These are phyloP conservation scores for Carex cristatella DNA, from an alignment of 176 grass and related monocot species.

Conservation along the genomic window DNA sequence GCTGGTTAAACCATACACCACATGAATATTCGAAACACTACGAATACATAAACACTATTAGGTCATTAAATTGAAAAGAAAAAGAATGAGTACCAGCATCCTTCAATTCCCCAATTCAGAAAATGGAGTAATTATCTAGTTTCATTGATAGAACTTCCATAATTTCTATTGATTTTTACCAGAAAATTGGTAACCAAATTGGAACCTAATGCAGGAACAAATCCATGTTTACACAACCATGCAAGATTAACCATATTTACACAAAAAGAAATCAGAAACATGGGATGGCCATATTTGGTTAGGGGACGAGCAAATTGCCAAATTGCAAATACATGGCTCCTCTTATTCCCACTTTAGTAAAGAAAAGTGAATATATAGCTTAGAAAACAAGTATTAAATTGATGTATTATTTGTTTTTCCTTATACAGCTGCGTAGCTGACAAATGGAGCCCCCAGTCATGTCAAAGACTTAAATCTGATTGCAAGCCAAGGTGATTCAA, in stretches of 20 bases:
- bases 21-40: background rate
- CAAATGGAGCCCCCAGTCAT: background rate
- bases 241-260: background rate
- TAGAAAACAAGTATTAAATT: background rate
- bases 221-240: background rate
- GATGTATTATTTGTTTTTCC: background rate
- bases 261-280: background rate
- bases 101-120: background rate
- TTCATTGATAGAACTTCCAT: background rate
- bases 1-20: background rate
- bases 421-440: background rate
- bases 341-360: background rate
- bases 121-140: background rate
- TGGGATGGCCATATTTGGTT: background rate
- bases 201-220: background rate
- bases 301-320: background rate
- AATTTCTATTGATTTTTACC: background rate
- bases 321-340: background rate
- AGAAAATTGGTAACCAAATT: background rate
- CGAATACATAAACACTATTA: background rate
- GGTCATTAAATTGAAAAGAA: background rate
- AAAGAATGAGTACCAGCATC: background rate
- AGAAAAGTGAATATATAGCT: background rate
- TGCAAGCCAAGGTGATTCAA: too few relatives aligned
- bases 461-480: background rate